phyloP scores from a whole-genome alignment of 129 eudicot genomes.

The Tagetes patula region DNA sequence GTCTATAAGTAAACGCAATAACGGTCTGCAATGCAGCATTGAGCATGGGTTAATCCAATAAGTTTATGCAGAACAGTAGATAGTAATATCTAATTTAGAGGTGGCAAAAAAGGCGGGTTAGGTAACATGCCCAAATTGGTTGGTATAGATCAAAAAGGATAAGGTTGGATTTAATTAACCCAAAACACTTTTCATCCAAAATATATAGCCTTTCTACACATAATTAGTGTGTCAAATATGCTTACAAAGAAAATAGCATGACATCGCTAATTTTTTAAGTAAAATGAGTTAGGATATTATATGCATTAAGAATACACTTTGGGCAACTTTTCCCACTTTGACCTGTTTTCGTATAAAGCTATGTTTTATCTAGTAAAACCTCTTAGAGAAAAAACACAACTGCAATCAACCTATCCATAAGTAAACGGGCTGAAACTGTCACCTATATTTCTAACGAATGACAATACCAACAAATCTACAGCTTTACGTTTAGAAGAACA shows the following conservation, averaged over 20 bases:
- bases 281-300: neutral
- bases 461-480: neutral
- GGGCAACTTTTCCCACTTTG: neutral
- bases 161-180: neutral
- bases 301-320: neutral
- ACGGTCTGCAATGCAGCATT: slow-evolving; percentile 40
- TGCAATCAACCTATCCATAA: neutral
- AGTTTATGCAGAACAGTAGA: neutral
- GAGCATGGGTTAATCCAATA: neutral
- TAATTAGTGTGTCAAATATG: neutral
- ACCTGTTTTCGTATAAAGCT: too few species aligned
- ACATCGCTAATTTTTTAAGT: neutral
- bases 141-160: neutral
- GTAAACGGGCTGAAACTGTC: neutral
- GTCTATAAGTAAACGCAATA: slow-evolving; percentile 66
- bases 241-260: neutral
- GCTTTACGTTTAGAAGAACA: slow-evolving; percentile 14
- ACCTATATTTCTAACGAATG: slow-evolving; percentile 4
- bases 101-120: neutral
- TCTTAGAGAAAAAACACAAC: neutral
- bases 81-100: neutral
- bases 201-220: neutral
- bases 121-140: neutral
- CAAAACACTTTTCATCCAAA: neutral
- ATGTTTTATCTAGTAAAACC: neutral